phyloP scores from a whole-genome alignment of 1,139 yeast genomes.

The Scheffersomyces segobiensis region DNA sequence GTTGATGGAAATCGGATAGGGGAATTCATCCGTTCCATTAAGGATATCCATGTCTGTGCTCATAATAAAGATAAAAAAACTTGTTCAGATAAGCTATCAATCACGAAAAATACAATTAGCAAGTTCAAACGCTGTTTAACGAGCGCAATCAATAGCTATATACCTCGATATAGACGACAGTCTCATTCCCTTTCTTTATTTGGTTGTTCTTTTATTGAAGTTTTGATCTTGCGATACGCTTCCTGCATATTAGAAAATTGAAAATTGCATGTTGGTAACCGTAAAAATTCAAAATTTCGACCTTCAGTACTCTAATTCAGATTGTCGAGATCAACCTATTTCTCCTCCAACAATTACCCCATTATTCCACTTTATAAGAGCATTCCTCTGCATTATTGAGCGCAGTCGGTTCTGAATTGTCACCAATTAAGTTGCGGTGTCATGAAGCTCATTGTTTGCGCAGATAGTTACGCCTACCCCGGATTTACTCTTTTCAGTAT shows the following conservation, averaged over 20 bases:
- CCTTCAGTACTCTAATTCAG: not conserved
- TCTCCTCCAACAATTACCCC: not conserved
- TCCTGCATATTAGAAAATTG: not conserved
- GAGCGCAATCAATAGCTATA: not conserved
- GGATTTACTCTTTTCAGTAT: not conserved
- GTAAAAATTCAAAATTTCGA: not conserved
- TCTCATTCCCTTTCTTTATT: not conserved
- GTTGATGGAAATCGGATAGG: constrained; percentile 12
- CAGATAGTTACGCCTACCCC: not conserved
- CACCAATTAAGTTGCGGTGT: not conserved
- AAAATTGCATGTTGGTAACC: not conserved
- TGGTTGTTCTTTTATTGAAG: not conserved
- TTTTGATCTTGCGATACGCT: too few species aligned
- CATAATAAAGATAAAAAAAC: not conserved
- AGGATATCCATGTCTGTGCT: not conserved
- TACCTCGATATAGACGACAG: not conserved
- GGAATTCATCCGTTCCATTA: constrained; percentile 9
- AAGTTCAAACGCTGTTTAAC: too few species aligned
- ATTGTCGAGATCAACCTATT: not conserved
- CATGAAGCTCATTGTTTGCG: not conserved
- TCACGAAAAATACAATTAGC: not conserved
- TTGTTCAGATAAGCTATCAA: not conserved
- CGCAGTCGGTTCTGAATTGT: not conserved
- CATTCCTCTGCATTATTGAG: not conserved
- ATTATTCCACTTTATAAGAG: not conserved